phyloP scores from a whole-genome alignment of 192 early-diverging fungal genomes.

The Rhizoclosmatium globosum region DNA sequence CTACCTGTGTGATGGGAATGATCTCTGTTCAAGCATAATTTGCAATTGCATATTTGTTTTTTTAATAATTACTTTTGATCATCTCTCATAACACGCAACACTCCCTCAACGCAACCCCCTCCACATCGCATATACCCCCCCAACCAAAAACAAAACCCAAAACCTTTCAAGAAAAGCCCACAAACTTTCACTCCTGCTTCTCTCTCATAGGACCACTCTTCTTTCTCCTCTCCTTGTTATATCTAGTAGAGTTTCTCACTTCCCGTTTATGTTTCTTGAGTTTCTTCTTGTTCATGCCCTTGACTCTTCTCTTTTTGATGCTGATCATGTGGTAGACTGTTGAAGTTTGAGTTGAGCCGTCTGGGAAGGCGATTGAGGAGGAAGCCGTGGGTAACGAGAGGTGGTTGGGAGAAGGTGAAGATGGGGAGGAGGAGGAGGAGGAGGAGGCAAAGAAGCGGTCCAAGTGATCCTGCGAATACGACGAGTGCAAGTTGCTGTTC shows the following conservation, averaged over 20 bases:
- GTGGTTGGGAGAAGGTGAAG: not conserved
- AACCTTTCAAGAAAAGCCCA: too few species aligned
- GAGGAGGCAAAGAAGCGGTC: not conserved
- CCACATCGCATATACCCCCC: not conserved
- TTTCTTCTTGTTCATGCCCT: slow-evolving; percentile 99
- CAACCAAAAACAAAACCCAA: not conserved
- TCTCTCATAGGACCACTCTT: slow-evolving; percentile 47
- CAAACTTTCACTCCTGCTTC: slow-evolving; percentile 49
- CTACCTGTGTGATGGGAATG: too few species aligned
- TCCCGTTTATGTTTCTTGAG: slow-evolving; percentile 78
- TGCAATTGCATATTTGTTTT: not conserved
- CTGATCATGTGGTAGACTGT: slow-evolving; percentile 64
- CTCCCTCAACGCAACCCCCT: not conserved
- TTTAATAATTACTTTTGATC: not conserved
- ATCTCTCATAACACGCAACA: too few species aligned
- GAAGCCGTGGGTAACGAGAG: not conserved
- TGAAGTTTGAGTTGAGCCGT: not conserved
- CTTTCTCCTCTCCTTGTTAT: slow-evolving; percentile 55
- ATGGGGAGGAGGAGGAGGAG: not conserved
- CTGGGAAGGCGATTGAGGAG: not conserved
- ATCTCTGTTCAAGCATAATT: not conserved
- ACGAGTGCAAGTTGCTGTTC: not conserved
- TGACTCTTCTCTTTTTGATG: slow-evolving; percentile 82
- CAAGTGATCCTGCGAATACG: not conserved
- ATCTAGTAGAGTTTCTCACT: slow-evolving; percentile 48